These are phyloP conservation scores for Arabis alpina DNA, from an alignment of 345 rosid species.

Conservation along the genomic window DNA sequence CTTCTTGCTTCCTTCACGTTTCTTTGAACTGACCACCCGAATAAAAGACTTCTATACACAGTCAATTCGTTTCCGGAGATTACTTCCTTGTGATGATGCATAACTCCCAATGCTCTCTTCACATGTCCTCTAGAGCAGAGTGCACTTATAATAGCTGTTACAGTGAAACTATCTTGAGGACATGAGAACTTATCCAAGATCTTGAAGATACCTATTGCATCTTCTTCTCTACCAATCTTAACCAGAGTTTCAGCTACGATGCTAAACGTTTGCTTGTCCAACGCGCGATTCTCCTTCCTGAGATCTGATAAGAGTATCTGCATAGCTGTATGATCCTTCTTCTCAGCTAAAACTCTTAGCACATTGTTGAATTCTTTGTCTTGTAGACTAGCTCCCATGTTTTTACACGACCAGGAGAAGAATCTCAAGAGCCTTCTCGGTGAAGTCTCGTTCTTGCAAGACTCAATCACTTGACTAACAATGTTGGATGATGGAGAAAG, in stretches of 20 bases:
- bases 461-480: conserved; percentile 54
- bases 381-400: conserved; percentile 42
- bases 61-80: conserved; percentile 51
- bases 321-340: conserved; percentile 70
- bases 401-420: conserved; percentile 75
- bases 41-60: conserved; percentile 67
- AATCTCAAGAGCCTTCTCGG: conserved; percentile 72
- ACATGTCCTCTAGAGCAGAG: conserved; percentile 82
- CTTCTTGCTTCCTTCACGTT: conserved; percentile 73
- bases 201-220: conserved; percentile 87
- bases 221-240: conserved; percentile 74
- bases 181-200: conserved; percentile 80
- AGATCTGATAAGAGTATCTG: conserved; percentile 71
- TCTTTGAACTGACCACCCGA: conserved; percentile 71
- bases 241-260: conserved; percentile 70
- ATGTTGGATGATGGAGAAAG: conserved; percentile 50
- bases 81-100: conserved; percentile 66
- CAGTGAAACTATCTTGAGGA: conserved; percentile 57
- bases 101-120: conserved; percentile 78
- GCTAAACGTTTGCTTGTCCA: conserved; percentile 68
- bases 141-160: conserved; percentile 65
- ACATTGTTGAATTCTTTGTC: conserved; percentile 71
- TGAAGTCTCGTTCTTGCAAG: conserved; percentile 64
- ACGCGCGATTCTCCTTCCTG: conserved; percentile 54
- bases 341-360: conserved; percentile 65